These are phyloP conservation scores for Camellia oleifera DNA, from an alignment of 179 eudicot species.

Conservation along the genomic window DNA sequence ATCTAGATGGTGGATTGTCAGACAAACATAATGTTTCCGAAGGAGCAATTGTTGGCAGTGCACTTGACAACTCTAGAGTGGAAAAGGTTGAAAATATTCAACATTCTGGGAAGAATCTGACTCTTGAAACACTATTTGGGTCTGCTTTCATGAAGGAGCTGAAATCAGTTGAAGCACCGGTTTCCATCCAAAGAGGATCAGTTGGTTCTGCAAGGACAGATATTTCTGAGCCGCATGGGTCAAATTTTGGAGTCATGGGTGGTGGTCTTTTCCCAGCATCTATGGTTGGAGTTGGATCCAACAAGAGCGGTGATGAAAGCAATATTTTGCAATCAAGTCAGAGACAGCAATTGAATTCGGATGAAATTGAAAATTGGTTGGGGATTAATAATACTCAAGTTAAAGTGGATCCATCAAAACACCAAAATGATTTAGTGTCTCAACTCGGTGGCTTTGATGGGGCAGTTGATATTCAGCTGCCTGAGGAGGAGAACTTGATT, in stretches of 20 bases:
- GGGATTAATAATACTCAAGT: conserved; percentile 37
- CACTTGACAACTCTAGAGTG: conserved; percentile 25
- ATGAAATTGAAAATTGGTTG: conserved; percentile 36
- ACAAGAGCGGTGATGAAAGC: conserved; percentile 24
- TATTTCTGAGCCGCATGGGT: conserved; percentile 25
- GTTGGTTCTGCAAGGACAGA: conserved; percentile 41
- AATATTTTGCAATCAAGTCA: conserved; percentile 31
- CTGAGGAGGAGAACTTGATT: conserved; percentile 71
- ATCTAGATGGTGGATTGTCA: conserved; percentile 26
- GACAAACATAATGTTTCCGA: conserved; percentile 26
- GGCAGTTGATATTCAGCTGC: conserved; percentile 40
- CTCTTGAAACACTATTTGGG: conserved; percentile 92
- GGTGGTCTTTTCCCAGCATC: conserved; percentile 20
- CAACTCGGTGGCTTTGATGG: conserved; percentile 39
- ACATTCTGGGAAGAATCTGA: conserved; percentile 44
- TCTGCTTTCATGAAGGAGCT: conserved; percentile 93
- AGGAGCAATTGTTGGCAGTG: conserved; percentile 20
- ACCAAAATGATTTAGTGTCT: conserved; percentile 28
- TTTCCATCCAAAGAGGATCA: conserved; percentile 58
- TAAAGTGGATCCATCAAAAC: conserved; percentile 33
- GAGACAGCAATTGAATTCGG: conserved; percentile 20
- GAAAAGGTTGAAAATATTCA: conserved; percentile 28
- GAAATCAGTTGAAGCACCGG: conserved; percentile 70
- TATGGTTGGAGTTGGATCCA: conserved; percentile 28
- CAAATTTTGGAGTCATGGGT: conserved; percentile 23